Evolutionary conservation across 257 asterid species (phyloP), one percentile per base, ranked within the genome.

Genomic region (Solanum corneliomulleri): DNA sequence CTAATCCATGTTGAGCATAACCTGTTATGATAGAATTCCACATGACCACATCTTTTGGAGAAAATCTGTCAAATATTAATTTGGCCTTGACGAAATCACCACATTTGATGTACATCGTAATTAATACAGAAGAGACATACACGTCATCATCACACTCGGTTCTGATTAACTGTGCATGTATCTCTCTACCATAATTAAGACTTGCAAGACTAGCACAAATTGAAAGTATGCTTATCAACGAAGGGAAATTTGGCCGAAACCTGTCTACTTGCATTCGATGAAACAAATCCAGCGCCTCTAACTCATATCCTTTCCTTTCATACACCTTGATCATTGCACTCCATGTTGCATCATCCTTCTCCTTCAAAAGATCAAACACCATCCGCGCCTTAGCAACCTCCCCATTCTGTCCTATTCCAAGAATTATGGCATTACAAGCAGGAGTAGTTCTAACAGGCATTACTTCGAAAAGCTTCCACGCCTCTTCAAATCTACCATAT

Each of bases 11-110:
- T 76, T 93, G 98, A 47, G 96, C 94, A 74, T 93, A 95, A 52
- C 98, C 98, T 72, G 95, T 87, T 87, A 95, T 93, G 85, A 95
- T 85, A 47, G 98, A 89, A 88, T 96, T 96, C 98, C 96, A 96
- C 96, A 91, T 91, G 58, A 94, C 96, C 42, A 88, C 80, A 91
- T 95, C 97, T 91, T 90, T 96, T 31, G 68, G 29, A 31, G 92
- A 68, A 78, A 88, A 91, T 85, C 91, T 88, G 74, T 92, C 93
- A 82, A 95, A 95, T 68, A 94, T 88, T 82, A 86, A 86, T 77
- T 88, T 92, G 71, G 95, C 97, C 80, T 87, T 92, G 72, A 45
- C 86, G 60, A 94, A 92, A 83, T 91, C 91, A 23, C 98, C 98
- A 47, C 98, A 94, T 91, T 92, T 96, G 93, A 94, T 92, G 77